Evolutionary conservation across 345 rosid species (phyloP).

Genomic region (Lagerstroemia speciosa): DNA sequence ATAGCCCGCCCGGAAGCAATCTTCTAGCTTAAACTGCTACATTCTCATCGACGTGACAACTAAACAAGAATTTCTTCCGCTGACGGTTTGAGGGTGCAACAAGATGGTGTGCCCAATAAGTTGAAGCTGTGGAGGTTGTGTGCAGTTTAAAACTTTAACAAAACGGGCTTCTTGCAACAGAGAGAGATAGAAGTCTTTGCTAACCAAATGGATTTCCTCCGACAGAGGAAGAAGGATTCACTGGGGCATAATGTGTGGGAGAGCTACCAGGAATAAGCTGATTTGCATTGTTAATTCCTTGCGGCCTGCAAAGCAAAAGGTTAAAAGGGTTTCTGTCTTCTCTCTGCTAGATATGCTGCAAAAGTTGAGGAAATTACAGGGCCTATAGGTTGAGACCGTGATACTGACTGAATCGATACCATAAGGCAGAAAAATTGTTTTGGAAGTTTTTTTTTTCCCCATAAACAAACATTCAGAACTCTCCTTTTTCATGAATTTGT

Average conservation of each 20-base stretch:
- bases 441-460: background rate
- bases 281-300: constrained; percentile 28
- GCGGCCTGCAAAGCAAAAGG: constrained; percentile 26
- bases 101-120: constrained; percentile 22
- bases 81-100: constrained; percentile 24
- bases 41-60: background rate
- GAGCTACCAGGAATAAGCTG: constrained; percentile 36
- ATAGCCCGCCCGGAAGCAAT: constrained; percentile 1
- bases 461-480: background rate
- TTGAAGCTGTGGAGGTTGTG: constrained; percentile 4
- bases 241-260: constrained; percentile 6
- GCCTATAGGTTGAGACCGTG: background rate
- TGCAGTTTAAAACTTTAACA: constrained; percentile 27
- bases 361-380: background rate
- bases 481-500: background rate
- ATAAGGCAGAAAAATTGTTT: background rate
- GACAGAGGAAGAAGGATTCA: constrained; percentile 35
- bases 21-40: constrained; percentile 6
- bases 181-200: background rate
- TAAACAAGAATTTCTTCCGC: constrained; percentile 27
- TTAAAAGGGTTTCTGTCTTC: background rate
- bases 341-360: background rate
- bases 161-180: constrained; percentile 59
- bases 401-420: background rate
- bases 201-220: constrained; percentile 74